Percentiles rank a stretch among this genome's conserved stretches.
phyloP scores from a whole-genome alignment of 164 flowering plant genomes.

The Magnolia sinica region DNA sequence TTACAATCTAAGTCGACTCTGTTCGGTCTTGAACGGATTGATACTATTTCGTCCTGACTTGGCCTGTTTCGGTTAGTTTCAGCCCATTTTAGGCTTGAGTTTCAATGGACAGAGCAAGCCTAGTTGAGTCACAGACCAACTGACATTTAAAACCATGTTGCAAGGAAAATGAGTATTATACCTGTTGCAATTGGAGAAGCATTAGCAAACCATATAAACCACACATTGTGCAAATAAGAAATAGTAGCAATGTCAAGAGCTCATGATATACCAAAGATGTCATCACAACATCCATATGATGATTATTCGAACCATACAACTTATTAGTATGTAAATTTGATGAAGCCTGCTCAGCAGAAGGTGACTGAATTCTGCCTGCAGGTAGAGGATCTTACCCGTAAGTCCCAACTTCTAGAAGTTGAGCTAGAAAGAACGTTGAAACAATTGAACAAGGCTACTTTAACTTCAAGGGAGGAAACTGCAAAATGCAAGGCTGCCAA shows the following conservation, averaged over 20 bases:
- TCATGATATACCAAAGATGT: neutral
- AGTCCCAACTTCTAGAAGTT: constrained; percentile 63
- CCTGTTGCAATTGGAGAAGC: neutral
- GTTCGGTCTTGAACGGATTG: neutral
- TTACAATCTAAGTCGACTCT: neutral
- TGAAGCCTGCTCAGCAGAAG: neutral
- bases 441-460: constrained; percentile 59
- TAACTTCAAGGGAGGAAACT: constrained; percentile 65
- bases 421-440: constrained; percentile 63
- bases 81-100: neutral
- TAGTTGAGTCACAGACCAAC: neutral
- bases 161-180: neutral
- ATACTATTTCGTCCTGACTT: neutral
- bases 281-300: neutral
- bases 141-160: neutral
- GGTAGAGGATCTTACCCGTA: constrained; percentile 67
- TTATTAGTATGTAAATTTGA: neutral
- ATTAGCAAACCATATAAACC: neutral
- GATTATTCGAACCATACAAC: no score
- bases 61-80: neutral
- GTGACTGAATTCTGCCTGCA: constrained; percentile 13
- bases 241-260: neutral
- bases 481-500: constrained; percentile 83
- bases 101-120: neutral
- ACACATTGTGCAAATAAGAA: neutral